Conservation (phyloP, 2,329 filamentous ascomycete genomes). For the Colletotrichum graminicola region DNA sequence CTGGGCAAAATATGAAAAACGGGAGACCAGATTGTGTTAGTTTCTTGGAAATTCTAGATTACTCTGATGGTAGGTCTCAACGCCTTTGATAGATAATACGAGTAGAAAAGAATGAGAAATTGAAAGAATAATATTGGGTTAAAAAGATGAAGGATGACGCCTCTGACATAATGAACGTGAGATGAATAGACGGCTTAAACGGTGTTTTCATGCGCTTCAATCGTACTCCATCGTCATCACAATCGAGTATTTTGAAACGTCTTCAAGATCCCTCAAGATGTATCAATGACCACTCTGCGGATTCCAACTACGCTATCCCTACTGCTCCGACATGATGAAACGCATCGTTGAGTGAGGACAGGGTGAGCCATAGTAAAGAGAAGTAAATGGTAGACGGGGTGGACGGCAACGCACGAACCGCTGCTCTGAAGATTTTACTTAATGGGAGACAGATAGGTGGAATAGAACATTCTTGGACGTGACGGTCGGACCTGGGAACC, state of each 20-base stretch:
- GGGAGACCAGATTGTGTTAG: not conserved
- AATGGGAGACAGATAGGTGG: not conserved
- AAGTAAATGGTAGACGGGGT: not conserved
- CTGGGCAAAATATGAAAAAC: constrained; percentile 20
- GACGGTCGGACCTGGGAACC: not conserved
- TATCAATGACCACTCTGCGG: not conserved
- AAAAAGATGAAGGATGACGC: no score
- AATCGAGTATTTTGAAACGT: not conserved
- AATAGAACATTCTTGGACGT: not conserved
- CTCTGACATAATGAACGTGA: not conserved
- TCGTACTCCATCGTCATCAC: not conserved
- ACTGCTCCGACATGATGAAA: not conserved
- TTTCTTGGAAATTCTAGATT: not conserved
- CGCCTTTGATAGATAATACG: not conserved
- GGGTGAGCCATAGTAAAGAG: not conserved
- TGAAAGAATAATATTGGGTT: no score
- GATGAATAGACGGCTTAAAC: not conserved
- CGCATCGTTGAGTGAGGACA: not conserved
- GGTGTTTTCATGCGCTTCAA: not conserved
- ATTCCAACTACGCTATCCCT: not conserved
- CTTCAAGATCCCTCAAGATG: not conserved
- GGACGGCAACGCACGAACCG: no score
- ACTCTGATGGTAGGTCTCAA: not conserved
- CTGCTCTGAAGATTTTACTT: not conserved
- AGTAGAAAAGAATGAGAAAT: not conserved